These are phyloP conservation scores for Tetrapisispora namnaoensis DNA, from an alignment of 805 yeast species.

Conservation along the genomic window DNA sequence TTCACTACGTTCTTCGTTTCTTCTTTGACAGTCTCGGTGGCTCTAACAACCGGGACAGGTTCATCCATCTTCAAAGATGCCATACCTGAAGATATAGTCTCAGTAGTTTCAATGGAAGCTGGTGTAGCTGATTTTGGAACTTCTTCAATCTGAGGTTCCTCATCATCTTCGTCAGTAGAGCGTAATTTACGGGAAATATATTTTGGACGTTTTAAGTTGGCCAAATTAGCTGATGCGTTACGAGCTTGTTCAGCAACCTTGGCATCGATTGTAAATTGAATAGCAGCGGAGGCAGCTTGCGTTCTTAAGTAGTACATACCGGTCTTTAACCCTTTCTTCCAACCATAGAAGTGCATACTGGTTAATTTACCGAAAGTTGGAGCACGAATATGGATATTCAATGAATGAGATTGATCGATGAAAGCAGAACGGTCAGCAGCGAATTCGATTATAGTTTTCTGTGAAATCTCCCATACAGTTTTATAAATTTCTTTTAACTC, in stretches of 20 bases:
- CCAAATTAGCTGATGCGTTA: constrained; percentile 8
- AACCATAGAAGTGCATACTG: constrained; percentile 93
- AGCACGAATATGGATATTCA: constrained; percentile 73
- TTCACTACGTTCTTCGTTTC: constrained; percentile 30
- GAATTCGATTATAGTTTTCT: constrained; percentile 71
- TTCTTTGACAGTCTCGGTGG: constrained; percentile 32
- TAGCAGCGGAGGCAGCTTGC: constrained; percentile 93
- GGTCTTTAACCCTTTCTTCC: constrained; percentile 94
- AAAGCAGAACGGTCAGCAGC: constrained; percentile 75
- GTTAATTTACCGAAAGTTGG: constrained; percentile 95
- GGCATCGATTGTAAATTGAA: constrained; percentile 72
- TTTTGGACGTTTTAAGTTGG: constrained; percentile 31
- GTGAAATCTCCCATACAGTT: constrained; percentile 94
- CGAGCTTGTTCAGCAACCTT: constrained; percentile 46
- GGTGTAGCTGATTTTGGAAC: neutral
- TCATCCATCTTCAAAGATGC: constrained; percentile 11
- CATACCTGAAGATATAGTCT: neutral
- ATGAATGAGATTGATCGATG: constrained; percentile 84
- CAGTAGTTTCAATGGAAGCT: constrained; percentile 1
- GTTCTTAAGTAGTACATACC: constrained; percentile 96
- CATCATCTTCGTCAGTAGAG: neutral
- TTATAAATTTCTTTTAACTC: constrained; percentile 69
- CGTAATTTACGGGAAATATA: constrained; percentile 17
- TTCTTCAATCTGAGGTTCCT: neutral
- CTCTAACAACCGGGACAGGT: constrained; percentile 25